These are phyloP conservation scores for Thalassiosira livingstoniorum DNA, from an alignment of 352 stramenopile genomes.

Conservation along the genomic window DNA sequence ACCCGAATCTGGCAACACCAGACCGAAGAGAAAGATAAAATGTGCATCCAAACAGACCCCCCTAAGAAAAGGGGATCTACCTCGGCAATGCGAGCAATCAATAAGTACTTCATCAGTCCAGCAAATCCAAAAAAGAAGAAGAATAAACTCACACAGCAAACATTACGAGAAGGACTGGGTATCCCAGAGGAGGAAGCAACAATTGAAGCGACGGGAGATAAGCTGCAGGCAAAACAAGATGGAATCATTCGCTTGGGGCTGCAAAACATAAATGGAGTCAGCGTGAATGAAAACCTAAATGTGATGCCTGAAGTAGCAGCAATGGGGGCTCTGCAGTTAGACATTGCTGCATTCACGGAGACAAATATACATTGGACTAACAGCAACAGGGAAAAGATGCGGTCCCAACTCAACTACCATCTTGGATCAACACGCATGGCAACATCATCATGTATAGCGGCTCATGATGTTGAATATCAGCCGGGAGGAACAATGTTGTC, in stretches of 20 bases:
- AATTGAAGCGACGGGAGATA: constrained; percentile 12
- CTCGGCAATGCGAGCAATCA: too few relatives aligned
- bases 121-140: too few relatives aligned
- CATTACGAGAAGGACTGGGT: too few relatives aligned
- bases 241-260: constrained; percentile 3
- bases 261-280: constrained; percentile 31
- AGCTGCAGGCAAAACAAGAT: constrained; percentile 3
- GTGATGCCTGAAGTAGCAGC: constrained; percentile 17
- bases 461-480: constrained; percentile 15
- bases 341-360: constrained; percentile 20
- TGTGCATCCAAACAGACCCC: too few relatives aligned
- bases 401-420: neutral
- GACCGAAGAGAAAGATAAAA: too few relatives aligned
- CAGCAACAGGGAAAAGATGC: neutral
- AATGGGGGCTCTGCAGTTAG: constrained; percentile 8
- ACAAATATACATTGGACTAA: neutral
- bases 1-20: too few relatives aligned
- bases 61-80: too few relatives aligned
- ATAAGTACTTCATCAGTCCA: too few relatives aligned
- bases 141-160: too few relatives aligned
- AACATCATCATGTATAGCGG: neutral
- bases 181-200: too few relatives aligned
- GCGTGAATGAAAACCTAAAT: neutral
- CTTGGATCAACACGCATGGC: neutral
- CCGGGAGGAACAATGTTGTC: constrained; percentile 18